A percentile compares a stretch with the other conserved stretches of the same genome.
phyloP scores from a whole-genome alignment of 2,329 filamentous ascomycete species.

The Fusarium decemcellulare region DNA sequence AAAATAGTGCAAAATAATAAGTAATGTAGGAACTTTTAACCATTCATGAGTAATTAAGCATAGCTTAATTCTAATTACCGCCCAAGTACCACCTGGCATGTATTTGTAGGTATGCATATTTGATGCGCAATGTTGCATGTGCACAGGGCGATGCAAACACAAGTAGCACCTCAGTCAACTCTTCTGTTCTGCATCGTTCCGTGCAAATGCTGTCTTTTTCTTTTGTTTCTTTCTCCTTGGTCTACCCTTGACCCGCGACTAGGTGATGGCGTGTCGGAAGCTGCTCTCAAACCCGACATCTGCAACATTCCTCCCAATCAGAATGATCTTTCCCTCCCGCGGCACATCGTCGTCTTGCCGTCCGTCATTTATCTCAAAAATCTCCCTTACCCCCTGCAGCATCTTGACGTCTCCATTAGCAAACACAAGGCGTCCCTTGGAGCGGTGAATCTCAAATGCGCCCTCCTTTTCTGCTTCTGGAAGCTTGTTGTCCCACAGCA shows the following conservation, averaged over 20 bases:
- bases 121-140: no score
- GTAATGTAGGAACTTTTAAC: no score
- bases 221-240: neutral
- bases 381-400: conserved; percentile 91
- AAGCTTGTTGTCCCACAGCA: conserved; percentile 85
- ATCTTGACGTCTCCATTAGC: conserved; percentile 78
- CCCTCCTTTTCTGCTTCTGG: conserved; percentile 58
- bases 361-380: conserved; percentile 90
- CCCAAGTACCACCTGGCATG: neutral
- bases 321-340: conserved; percentile 69
- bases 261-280: conserved; percentile 49
- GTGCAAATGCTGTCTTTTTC: neutral
- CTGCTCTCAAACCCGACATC: conserved; percentile 67
- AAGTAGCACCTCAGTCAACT: neutral
- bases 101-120: neutral
- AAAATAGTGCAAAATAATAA: no score
- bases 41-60: no score
- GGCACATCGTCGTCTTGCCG: conserved; percentile 51
- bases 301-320: conserved; percentile 72
- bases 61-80: no score
- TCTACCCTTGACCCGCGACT: conserved; percentile 14
- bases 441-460: conserved; percentile 85
- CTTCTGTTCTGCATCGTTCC: neutral
- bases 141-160: neutral
- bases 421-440: conserved; percentile 84